phyloP scores from a whole-genome alignment of 2,329 filamentous ascomycete genomes.

The Aspergillus sp. region DNA sequence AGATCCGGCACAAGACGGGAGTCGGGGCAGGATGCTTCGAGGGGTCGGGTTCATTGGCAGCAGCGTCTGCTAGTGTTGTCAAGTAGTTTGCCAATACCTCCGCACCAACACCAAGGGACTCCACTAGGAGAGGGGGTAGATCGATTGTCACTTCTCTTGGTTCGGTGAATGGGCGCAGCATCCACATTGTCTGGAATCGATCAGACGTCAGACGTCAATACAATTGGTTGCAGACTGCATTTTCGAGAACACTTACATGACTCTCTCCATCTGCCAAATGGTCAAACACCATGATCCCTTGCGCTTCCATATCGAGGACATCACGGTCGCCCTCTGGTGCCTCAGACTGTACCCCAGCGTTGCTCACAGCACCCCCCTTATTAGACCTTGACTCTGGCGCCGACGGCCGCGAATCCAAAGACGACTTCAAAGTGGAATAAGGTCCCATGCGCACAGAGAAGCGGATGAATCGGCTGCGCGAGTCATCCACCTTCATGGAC shows the following conservation, averaged over 20 bases:
- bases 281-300: constrained; percentile 98
- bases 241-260: constrained; percentile 56
- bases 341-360: constrained; percentile 29
- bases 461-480: constrained; percentile 79
- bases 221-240: neutral
- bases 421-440: constrained; percentile 53
- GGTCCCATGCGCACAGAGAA: constrained; percentile 65
- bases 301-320: constrained; percentile 76
- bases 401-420: constrained; percentile 21
- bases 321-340: constrained; percentile 36
- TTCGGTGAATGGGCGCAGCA: constrained; percentile 83
- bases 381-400: constrained; percentile 7
- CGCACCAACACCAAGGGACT: constrained; percentile 86
- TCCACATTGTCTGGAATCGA: constrained; percentile 83
- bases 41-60: constrained; percentile 62
- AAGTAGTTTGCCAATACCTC: constrained; percentile 92
- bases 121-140: constrained; percentile 76
- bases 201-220: constrained; percentile 18
- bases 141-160: constrained; percentile 94
- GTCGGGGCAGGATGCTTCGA: constrained; percentile 68
- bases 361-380: constrained; percentile 15
- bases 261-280: constrained; percentile 75
- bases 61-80: constrained; percentile 76
- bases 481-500: constrained; percentile 85
- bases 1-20: constrained; percentile 89